These are phyloP conservation scores for Phytopythium chamaehyphon DNA, from an alignment of 352 stramenopile species.

Conservation along the genomic window DNA sequence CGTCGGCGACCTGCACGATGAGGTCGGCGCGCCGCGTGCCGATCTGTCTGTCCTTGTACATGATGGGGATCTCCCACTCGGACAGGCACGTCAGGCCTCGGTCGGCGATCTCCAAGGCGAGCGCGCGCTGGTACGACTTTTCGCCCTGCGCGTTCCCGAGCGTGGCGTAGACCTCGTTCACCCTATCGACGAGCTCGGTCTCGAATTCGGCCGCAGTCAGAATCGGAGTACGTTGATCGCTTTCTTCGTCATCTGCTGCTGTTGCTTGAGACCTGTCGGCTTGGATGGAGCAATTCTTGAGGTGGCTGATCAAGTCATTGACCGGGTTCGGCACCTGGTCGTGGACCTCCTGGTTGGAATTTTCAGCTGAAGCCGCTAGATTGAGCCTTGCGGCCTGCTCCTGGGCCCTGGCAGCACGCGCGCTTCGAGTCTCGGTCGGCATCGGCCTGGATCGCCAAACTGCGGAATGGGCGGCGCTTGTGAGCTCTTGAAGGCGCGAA, in stretches of 20 bases:
- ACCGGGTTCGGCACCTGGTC: conserved; percentile 2
- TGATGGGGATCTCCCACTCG: conserved; percentile 26
- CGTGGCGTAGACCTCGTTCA: conserved; percentile 26
- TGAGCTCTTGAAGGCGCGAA: not conserved
- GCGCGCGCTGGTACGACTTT: conserved; percentile 31
- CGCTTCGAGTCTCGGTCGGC: conserved; percentile 2
- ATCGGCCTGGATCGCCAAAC: conserved; percentile 1
- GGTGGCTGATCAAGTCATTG: conserved; percentile 1
- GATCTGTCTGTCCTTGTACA: conserved; percentile 24
- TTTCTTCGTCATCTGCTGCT: not conserved
- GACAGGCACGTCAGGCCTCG: conserved; percentile 21
- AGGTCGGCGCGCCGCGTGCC: conserved; percentile 29
- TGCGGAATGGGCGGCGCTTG: not conserved
- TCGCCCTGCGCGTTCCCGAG: conserved; percentile 31
- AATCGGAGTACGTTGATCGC: not conserved
- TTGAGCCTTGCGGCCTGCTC: not conserved
- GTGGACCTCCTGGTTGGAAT: conserved; percentile 3
- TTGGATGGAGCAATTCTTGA: conserved; percentile 5
- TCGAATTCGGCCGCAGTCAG: conserved; percentile 3
- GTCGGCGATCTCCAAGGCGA: conserved; percentile 17
- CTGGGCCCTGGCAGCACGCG: not conserved
- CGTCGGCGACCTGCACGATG: conserved; percentile 19
- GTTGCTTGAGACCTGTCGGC: not conserved
- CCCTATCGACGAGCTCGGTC: conserved; percentile 1
- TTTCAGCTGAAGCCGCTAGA: too few species aligned